Percentiles rank a stretch among this genome's conserved stretches.
Conservation (phyloP, 768 basidiomycete species). For the Mycena sanguinolenta region DNA sequence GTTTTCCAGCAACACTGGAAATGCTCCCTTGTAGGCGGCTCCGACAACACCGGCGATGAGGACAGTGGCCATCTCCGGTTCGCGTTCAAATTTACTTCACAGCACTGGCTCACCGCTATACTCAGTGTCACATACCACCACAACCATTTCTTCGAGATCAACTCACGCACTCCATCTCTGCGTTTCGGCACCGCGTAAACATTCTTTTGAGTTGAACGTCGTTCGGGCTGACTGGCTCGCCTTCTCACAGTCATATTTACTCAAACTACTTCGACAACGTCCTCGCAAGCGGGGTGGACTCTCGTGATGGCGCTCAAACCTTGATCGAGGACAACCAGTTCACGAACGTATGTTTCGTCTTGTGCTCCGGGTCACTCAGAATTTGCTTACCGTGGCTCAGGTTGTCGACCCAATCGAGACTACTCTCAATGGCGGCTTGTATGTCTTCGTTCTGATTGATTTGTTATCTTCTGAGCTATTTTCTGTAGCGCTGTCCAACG, state of each 20-base stretch:
- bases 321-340: conserved; percentile 36
- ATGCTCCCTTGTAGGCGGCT: conserved; percentile 34
- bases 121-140: conserved; percentile 36
- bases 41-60: conserved; percentile 35
- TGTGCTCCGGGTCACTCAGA: not conserved
- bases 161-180: conserved; percentile 35
- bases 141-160: conserved; percentile 35
- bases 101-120: not conserved
- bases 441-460: not conserved
- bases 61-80: conserved; percentile 36
- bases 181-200: conserved; percentile 32
- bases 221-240: not conserved
- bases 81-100: not conserved
- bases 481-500: conserved; percentile 24
- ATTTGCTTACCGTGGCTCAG: not conserved
- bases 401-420: conserved; percentile 32
- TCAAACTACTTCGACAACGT: conserved; percentile 33
- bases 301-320: conserved; percentile 33
- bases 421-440: conserved; percentile 35
- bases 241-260: conserved; percentile 29
- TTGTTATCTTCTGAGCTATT: not conserved
- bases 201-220: not conserved
- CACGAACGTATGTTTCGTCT: conserved; percentile 22
- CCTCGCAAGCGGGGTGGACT: conserved; percentile 23
- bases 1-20: conserved; percentile 36